Percentiles rank a stretch among this genome's conserved stretches.
Conservation (phyloP, 192 early-diverging fungal genomes). For the Backusella circina region DNA sequence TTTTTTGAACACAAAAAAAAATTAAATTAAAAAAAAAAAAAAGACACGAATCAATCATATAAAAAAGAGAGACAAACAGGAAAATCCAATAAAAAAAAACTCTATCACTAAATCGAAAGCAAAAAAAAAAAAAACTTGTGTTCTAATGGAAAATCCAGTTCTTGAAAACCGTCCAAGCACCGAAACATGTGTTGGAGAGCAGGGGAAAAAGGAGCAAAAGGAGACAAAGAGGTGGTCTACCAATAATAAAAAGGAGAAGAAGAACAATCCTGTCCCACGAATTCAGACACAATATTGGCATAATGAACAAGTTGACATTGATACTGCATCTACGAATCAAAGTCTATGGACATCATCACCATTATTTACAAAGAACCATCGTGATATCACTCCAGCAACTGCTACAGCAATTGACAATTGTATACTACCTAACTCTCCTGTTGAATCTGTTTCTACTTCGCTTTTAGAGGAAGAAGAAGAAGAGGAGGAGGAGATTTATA, state of each 20-base stretch:
- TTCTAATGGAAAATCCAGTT: background rate
- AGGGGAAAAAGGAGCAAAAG: constrained; percentile 2
- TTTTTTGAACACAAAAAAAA: background rate
- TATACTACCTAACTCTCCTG: background rate
- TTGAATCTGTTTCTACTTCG: background rate
- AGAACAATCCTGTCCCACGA: background rate
- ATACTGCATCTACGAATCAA: background rate
- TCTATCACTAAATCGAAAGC: background rate
- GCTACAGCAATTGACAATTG: background rate
- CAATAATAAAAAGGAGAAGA: background rate
- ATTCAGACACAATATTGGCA: background rate
- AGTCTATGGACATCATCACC: background rate
- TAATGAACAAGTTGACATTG: background rate
- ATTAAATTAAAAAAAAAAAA: background rate
- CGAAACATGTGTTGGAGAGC: constrained; percentile 4
- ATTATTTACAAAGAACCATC: background rate
- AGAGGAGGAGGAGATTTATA: background rate
- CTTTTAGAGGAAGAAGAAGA: background rate
- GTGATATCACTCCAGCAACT: background rate
- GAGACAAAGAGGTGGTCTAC: background rate
- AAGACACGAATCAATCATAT: background rate
- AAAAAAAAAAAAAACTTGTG: background rate
- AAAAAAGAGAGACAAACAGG: background rate
- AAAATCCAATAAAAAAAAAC: background rate
- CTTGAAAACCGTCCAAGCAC: background rate